Percentiles rank a stretch among this genome's conserved stretches.
Conservation (phyloP, 805 yeast genomes). For the Ogataea glucozyma region DNA sequence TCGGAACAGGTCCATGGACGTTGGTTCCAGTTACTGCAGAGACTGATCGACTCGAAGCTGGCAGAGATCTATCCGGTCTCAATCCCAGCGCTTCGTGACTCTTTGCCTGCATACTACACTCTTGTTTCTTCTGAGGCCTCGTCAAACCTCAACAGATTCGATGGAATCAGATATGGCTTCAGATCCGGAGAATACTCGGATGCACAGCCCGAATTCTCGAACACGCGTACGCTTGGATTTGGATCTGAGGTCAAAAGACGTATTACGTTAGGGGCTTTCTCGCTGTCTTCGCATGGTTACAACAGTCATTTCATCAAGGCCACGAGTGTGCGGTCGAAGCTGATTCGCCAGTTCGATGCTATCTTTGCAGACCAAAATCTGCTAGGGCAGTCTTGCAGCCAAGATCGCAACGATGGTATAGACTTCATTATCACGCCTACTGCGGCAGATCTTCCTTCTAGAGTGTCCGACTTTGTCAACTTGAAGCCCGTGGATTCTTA, state of each 20-base stretch:
- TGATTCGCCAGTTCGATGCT: slow-evolving; percentile 65
- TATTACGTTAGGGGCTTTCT: slow-evolving; percentile 82
- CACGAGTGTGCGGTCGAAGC: slow-evolving; percentile 56
- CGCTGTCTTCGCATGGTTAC: slow-evolving; percentile 73
- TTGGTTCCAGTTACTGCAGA: slow-evolving; percentile 48
- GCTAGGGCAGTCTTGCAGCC: slow-evolving; percentile 19
- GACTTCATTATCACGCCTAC: slow-evolving; percentile 82
- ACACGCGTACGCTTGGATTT: slow-evolving; percentile 65
- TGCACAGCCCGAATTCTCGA: slow-evolving; percentile 41
- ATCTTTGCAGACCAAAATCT: slow-evolving; percentile 58
- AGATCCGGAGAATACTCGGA: slow-evolving; percentile 40
- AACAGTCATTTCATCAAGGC: slow-evolving; percentile 78
- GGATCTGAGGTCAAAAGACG: slow-evolving; percentile 85
- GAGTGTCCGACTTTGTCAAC: slow-evolving; percentile 20
- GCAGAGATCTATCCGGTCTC: slow-evolving; percentile 63
- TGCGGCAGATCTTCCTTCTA: slow-evolving; percentile 54
- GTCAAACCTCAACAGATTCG: slow-evolving; percentile 85
- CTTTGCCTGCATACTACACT: slow-evolving; percentile 83
- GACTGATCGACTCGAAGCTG: slow-evolving; percentile 48
- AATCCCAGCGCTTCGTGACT: slow-evolving; percentile 62
- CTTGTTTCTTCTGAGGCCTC: slow-evolving; percentile 92
- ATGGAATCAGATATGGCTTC: slow-evolving; percentile 84
- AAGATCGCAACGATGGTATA: slow-evolving; percentile 40
- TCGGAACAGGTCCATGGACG: slow-evolving; percentile 45
- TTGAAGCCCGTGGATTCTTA: slow-evolving; percentile 56